These are phyloP conservation scores for Metschnikowia proteae DNA, from an alignment of 805 yeast species.

Conservation along the genomic window DNA sequence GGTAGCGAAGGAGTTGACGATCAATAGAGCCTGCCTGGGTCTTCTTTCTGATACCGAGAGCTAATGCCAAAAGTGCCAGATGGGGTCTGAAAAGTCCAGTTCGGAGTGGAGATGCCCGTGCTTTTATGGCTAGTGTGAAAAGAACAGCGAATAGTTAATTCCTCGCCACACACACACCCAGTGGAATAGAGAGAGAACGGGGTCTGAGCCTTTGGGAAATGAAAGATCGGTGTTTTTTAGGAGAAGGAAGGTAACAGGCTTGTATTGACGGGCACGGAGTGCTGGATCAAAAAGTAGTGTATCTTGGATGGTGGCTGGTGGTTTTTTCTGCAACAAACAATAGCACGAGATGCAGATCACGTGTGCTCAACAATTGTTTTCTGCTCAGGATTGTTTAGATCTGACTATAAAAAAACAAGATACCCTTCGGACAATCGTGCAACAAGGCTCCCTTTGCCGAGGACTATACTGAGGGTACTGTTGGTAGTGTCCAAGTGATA, in stretches of 20 bases:
- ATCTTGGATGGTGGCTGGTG: constrained; percentile 1
- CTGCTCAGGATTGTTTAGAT: background rate
- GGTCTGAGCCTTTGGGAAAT: background rate
- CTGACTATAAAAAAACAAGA: background rate
- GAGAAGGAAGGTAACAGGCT: background rate
- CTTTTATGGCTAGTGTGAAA: background rate
- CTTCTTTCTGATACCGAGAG: background rate
- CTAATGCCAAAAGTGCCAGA: no score
- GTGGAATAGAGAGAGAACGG: background rate
- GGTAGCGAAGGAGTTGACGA: background rate
- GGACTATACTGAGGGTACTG: no score
- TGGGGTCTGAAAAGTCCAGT: background rate
- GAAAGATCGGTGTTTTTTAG: background rate
- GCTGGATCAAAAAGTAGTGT: constrained; percentile 1
- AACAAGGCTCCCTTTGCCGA: background rate
- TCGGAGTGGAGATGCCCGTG: background rate
- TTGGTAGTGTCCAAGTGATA: background rate
- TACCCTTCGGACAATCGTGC: background rate
- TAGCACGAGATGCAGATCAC: constrained; percentile 4
- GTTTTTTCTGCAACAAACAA: constrained; percentile 8
- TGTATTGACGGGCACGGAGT: background rate
- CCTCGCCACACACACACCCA: constrained; percentile 2
- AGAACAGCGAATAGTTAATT: background rate
- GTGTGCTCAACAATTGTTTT: background rate
- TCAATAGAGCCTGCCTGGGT: no score